Base-by-base conservation (phyloP, 2,329 filamentous ascomycete species). In the Aspergillus thermomutatus region DNA sequence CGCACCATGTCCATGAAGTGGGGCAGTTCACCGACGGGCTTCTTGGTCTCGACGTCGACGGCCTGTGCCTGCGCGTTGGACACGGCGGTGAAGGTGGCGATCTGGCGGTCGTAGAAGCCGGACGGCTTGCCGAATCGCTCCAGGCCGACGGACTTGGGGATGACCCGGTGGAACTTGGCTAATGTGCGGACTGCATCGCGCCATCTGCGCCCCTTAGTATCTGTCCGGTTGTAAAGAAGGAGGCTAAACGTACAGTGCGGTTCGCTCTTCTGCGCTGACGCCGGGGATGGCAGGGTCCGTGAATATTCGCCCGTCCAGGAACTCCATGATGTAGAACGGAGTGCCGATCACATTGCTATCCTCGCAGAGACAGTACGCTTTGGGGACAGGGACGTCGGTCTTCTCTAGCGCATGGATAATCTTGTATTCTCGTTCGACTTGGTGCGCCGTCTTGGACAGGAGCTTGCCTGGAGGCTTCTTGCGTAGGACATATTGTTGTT, bases 401-500 rank as follows among this genome's bases (percentile, higher is more conserved):
- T 77, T 79, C 61, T 86, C 85, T 31, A 97, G 82, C 2, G 93
- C 92, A 71, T 90, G 86, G 69, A 97, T 89, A 69, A 97, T 89
- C 68, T 88, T 87, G 78, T 94, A 94, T 77, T 99, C 94, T 67
- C 94, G 89, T 78, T 99, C 94, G 69, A 99, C 93, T 74, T 93
- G 90, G 79, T 99, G 94, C 9, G 94, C 94, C 2, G 93, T 93
- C 78, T 92, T 91, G 66, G 91, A 96, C 50, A 97, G 83, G 41
- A 99, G 87, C 77, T 88, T 87, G 62, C 94, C 94, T n/a, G 94
- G 93, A 0, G 94, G 94, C 79, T 97, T 97, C 83, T 99, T 97
- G 73, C 94, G 91, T 80, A 97, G 84, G 34, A 99, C 94, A 77
- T 88, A 96, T 70, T 87, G 86, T 64, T 80, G 75, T 52, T 87